Percentiles rank a stretch among this genome's conserved stretches.
Conservation (phyloP, 164 flowering plant genomes). For the Chimonanthus praecox region DNA sequence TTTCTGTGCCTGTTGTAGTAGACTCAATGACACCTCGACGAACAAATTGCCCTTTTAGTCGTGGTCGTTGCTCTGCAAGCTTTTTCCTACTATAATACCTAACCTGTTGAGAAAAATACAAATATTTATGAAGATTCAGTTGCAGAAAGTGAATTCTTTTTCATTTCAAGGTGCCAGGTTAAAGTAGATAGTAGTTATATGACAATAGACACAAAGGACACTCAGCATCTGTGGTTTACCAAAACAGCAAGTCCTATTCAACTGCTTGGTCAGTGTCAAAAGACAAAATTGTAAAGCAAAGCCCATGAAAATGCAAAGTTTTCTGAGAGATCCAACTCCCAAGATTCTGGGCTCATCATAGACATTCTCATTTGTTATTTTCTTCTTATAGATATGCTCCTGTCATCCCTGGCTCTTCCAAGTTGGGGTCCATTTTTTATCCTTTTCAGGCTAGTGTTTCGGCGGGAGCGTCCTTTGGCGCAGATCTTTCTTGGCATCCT, state of each 20-base stretch:
- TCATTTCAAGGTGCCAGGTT: neutral
- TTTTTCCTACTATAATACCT: slow-evolving; percentile 52
- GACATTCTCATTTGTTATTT: too few relatives aligned
- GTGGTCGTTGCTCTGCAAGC: slow-evolving; percentile 56
- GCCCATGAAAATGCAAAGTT: neutral
- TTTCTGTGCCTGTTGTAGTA: slow-evolving; percentile 7
- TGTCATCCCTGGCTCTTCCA: too few relatives aligned
- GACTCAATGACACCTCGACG: slow-evolving; percentile 27
- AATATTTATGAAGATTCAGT: slow-evolving; percentile 6
- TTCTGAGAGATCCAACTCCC: neutral
- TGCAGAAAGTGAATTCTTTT: neutral
- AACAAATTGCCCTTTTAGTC: slow-evolving; percentile 55
- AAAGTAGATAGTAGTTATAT: neutral
- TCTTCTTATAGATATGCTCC: too few relatives aligned
- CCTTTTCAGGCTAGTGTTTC: too few relatives aligned
- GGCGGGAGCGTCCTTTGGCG: too few relatives aligned
- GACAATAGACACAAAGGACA: neutral
- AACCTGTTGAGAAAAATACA: slow-evolving; percentile 32
- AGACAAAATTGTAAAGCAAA: neutral
- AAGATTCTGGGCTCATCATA: neutral
- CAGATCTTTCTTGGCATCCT: too few relatives aligned
- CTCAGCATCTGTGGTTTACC: too few relatives aligned
- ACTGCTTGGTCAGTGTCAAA: too few relatives aligned
- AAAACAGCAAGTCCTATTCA: too few relatives aligned
- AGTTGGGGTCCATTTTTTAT: too few relatives aligned